phyloP scores from a whole-genome alignment of 1,284 basidiomycete species.

The Peniophora sp. region DNA sequence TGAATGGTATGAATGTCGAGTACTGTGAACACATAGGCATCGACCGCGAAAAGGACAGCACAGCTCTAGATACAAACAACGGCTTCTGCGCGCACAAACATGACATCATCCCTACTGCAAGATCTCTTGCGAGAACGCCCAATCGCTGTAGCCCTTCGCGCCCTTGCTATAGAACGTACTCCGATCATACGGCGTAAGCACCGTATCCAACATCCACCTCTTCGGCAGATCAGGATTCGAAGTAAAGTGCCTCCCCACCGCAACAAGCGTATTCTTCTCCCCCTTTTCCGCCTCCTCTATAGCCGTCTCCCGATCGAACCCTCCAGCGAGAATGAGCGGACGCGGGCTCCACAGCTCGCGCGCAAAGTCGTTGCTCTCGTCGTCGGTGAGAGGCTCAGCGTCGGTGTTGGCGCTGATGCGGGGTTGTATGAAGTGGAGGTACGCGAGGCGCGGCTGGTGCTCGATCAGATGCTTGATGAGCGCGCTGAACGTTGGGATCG shows the following conservation, averaged over 20 bases:
- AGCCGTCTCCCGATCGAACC: slow-evolving; percentile 16
- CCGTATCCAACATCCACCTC: background rate
- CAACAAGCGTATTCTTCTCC: background rate
- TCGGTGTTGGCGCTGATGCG: slow-evolving; percentile 18
- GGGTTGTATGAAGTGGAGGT: slow-evolving; percentile 52
- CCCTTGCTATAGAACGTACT: background rate
- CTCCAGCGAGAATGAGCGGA: slow-evolving; percentile 28
- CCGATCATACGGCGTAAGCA: background rate
- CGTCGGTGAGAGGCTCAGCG: background rate
- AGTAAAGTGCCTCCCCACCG: background rate
- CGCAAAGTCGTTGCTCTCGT: slow-evolving; percentile 19
- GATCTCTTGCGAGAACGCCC: too few relatives aligned
- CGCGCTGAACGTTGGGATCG: slow-evolving; percentile 30
- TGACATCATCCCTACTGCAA: too few relatives aligned
- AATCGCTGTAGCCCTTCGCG: background rate
- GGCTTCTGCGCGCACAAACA: too few relatives aligned
- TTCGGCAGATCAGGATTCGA: background rate
- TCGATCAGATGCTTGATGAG: slow-evolving; percentile 22
- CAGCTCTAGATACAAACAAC: too few relatives aligned
- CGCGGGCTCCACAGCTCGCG: slow-evolving; percentile 16
- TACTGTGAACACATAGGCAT: too few relatives aligned
- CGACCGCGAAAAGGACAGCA: too few relatives aligned
- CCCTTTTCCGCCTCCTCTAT: slow-evolving; percentile 16
- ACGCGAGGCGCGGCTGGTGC: slow-evolving; percentile 42
- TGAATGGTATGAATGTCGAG: too few relatives aligned